Evolutionary conservation across 2,329 filamentous ascomycete genomes (phyloP), one percentile per base, ranked within the genome.

Genomic region (Neurospora sp.): DNA sequence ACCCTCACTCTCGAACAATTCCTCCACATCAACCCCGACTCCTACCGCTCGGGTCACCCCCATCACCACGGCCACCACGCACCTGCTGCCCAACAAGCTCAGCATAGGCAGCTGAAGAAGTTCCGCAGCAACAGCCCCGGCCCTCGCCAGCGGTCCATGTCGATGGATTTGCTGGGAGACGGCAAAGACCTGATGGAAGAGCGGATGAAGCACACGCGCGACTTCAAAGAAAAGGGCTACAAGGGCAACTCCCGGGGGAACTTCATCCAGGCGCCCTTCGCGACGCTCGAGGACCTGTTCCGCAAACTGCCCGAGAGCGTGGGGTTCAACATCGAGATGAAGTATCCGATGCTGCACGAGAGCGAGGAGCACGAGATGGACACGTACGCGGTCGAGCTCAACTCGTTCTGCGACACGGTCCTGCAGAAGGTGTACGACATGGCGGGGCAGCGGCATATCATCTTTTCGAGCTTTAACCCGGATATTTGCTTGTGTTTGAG

Each of bases 241-340:
- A 99, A 99, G 81, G 95, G 91, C 67, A 99, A 99, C 79, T 93
- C 90, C 5, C 91, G 96, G 4, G 96, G 95, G 68, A 93, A 93
- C 78, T 96, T 96, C 76, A 98, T 99, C 76, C 95, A 98, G 79
- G 93, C 92, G 0, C 93, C 95, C 0, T 99, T 99, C 81, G 94
- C 95, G 8, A 99, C 96, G 0, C 84, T 99, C 4, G 93, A 97
- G 79, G 93, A 97, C 72, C 89, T 98, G 78, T 97, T 99, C 82
- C 87, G 88, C 76, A 90, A 94, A 77, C 83, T 99, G 0, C 93
- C 93, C 0, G 87, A 91, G 73, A 85, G 88, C 15, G 91, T 97
- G 28, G 94, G 96, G 15, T 99, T 99, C 86, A 98, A 99, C 80
- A 97, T 99, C 75, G 96, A 99, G 83, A 92, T 99, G 87, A 98